Conservation (phyloP, 2,329 filamentous ascomycete genomes). For the Lecanosticta acicola region DNA sequence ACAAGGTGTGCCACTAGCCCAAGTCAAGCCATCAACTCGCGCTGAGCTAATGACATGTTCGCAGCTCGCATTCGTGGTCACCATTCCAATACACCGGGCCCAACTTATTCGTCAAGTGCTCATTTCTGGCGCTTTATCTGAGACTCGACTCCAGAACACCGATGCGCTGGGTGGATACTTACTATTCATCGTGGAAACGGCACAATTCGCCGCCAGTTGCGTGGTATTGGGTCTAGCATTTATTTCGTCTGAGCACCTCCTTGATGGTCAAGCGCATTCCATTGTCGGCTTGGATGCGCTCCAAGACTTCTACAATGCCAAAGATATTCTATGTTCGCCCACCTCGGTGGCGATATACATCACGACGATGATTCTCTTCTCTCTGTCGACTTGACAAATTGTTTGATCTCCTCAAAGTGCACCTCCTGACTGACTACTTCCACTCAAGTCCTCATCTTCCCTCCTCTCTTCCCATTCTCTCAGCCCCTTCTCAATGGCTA, state of each 20-base stretch:
- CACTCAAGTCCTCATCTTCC: background rate
- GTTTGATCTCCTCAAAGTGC: conserved; percentile 1
- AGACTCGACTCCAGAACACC: conserved; percentile 12
- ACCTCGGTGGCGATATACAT: conserved; percentile 10
- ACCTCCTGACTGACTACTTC: conserved; percentile 2
- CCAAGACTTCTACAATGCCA: conserved; percentile 13
- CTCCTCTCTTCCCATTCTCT: conserved; percentile 17
- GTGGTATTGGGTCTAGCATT: conserved; percentile 9
- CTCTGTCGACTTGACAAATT: too few species aligned
- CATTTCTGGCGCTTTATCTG: conserved; percentile 13
- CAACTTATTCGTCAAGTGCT: conserved; percentile 11
- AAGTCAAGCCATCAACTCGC: too few species aligned
- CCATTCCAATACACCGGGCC: conserved; percentile 10
- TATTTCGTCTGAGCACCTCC: background rate
- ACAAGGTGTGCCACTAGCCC: too few species aligned
- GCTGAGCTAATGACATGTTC: background rate
- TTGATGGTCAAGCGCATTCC: conserved; percentile 8
- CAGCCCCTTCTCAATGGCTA: conserved; percentile 22
- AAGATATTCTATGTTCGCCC: too few species aligned
- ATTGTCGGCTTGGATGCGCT: background rate
- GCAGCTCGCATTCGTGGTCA: conserved; percentile 8
- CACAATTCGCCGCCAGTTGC: conserved; percentile 6
- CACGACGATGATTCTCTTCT: conserved; percentile 10
- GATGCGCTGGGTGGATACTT: conserved; percentile 12
- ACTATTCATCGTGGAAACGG: conserved; percentile 6